Conservation (phyloP, 2,329 filamentous ascomycete species). For the Cryphonectria parasitica region DNA sequence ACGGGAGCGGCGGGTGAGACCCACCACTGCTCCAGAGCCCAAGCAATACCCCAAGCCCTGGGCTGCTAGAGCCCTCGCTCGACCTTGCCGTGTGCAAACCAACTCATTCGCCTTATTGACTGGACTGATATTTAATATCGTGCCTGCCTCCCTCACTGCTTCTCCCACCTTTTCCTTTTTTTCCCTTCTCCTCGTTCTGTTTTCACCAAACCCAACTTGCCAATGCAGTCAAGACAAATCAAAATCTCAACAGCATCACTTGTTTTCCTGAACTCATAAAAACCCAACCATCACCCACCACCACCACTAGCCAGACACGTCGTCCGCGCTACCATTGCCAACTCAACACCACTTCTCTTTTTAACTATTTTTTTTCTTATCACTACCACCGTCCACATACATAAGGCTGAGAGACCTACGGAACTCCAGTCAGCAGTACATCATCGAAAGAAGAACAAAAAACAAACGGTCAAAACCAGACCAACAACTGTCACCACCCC, state of each 20-base stretch:
- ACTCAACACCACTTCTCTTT: not conserved
- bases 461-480: not conserved
- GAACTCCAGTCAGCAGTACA: not conserved
- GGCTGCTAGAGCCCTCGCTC: not conserved
- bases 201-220: not conserved
- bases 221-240: not conserved
- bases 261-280: not conserved
- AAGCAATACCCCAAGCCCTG: not conserved
- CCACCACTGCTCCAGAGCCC: constrained; percentile 5
- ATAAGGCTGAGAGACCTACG: constrained; percentile 8
- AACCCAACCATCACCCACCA: constrained; percentile 10
- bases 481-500: not conserved
- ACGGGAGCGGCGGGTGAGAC: constrained; percentile 3
- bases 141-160: constrained; percentile 13
- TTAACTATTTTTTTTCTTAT: not conserved
- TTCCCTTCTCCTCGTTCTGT: not conserved
- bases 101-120: not conserved
- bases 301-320: not conserved
- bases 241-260: not conserved
- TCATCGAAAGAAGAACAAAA: not conserved
- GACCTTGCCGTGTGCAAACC: not conserved
- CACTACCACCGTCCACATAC: not conserved
- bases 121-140: constrained; percentile 20
- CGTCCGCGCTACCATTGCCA: not conserved
- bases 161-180: not conserved